A percentile compares a stretch with the other conserved stretches of the same genome.
Evolutionary conservation across 2,329 filamentous ascomycete species (phyloP).

Genomic region (Fusarium oligoseptatum): DNA sequence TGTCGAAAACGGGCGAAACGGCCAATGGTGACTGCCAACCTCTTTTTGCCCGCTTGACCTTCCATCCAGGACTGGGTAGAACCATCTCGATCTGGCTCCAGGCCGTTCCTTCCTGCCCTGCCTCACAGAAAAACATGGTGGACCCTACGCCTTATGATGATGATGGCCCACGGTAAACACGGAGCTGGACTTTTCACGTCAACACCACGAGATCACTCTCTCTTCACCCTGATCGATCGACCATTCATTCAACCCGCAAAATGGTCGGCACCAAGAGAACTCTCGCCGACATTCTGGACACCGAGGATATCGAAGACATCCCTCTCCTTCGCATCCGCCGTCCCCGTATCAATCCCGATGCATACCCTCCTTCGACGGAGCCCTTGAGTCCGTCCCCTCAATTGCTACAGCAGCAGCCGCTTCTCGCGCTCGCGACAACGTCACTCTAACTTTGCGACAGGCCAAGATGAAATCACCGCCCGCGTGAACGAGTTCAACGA

Average conservation of each 20-base stretch:
- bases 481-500: constrained; percentile 21
- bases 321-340: not conserved
- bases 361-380: not conserved
- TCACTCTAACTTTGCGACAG: constrained; percentile 1
- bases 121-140: not conserved
- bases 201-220: not conserved
- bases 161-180: not conserved
- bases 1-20: not conserved
- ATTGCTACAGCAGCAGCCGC: not conserved
- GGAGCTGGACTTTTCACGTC: not conserved
- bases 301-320: not conserved
- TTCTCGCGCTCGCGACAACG: too few species aligned
- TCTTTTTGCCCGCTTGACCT: not conserved
- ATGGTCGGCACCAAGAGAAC: constrained; percentile 8
- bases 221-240: not conserved
- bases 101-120: not conserved
- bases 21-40: not conserved
- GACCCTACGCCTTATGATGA: not conserved
- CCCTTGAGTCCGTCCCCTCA: not conserved
- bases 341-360: not conserved
- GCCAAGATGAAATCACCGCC: not conserved
- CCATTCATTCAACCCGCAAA: not conserved
- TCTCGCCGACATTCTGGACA: not conserved
- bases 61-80: not conserved
- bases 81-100: not conserved